These are phyloP conservation scores for Alternaria tenuissima DNA, from an alignment of 2,329 filamentous ascomycete genomes.

Conservation along the genomic window DNA sequence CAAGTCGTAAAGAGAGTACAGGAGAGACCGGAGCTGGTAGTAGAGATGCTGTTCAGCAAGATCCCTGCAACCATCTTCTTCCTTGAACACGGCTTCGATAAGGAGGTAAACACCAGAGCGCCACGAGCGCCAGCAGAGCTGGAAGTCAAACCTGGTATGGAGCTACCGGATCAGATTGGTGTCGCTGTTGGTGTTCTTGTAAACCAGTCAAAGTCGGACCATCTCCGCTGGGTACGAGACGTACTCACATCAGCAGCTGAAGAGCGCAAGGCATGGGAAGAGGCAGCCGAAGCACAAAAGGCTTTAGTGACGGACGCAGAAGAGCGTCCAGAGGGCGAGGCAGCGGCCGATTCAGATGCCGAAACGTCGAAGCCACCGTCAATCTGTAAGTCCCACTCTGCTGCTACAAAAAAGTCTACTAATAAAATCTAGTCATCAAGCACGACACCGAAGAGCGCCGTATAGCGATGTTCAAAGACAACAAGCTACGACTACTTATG, in stretches of 20 bases:
- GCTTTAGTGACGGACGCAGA: conserved; percentile 48
- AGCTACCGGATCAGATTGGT: conserved; percentile 72
- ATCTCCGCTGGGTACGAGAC: conserved; percentile 82
- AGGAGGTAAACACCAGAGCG: conserved; percentile 71
- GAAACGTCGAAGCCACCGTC: conserved; percentile 52
- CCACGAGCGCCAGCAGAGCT: conserved; percentile 79
- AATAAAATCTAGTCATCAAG: conserved; percentile 45
- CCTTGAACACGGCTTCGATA: conserved; percentile 89
- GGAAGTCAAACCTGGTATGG: conserved; percentile 77
- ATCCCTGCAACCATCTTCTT: conserved; percentile 83
- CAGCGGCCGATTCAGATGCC: conserved; percentile 43
- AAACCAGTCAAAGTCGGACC: conserved; percentile 78
- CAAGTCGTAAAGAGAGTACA: conserved; percentile 85
- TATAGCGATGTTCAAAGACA: conserved; percentile 85
- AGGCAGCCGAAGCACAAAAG: conserved; percentile 69
- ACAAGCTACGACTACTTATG: conserved; percentile 85
- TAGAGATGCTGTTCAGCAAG: conserved; percentile 96
- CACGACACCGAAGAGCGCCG: conserved; percentile 72
- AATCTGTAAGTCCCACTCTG: conserved; percentile 48
- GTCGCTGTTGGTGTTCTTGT: conserved; percentile 82
- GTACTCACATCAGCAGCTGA: conserved; percentile 72
- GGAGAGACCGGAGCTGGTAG: conserved; percentile 82
- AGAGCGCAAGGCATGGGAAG: conserved; percentile 80
- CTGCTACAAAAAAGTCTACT: conserved; percentile 33
- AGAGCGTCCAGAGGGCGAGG: conserved; percentile 26